Evolutionary conservation across 176 grass and related monocot species (phyloP).

Genomic region (Miscanthus lutarioriparius): DNA sequence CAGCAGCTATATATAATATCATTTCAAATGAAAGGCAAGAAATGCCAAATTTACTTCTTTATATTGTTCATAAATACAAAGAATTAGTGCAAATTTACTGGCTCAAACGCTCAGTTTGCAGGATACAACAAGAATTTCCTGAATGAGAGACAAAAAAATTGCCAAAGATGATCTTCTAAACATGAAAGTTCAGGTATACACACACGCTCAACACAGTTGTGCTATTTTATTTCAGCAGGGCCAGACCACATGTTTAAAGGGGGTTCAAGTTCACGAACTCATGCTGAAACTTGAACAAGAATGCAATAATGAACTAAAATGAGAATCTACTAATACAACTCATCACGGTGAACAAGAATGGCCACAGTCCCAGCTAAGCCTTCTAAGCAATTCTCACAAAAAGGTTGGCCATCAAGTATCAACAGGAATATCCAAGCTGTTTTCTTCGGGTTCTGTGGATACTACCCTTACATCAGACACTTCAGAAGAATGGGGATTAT

Average conservation of each 20-base stretch:
- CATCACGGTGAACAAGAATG: not conserved
- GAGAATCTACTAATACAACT: conserved; percentile 2
- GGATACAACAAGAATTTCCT: not conserved
- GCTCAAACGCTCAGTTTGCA: not conserved
- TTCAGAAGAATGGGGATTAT: conserved; percentile 41
- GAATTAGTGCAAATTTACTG: not conserved
- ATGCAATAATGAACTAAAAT: conserved; percentile 19
- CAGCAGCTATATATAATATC: not conserved
- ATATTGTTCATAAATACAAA: not conserved
- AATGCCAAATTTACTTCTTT: not conserved
- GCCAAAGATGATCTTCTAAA: conserved; percentile 12
- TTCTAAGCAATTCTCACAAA: conserved; percentile 29
- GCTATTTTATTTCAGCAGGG: conserved; percentile 25
- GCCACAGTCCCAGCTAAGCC: not conserved
- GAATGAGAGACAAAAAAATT: conserved; percentile 4
- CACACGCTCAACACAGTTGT: not conserved
- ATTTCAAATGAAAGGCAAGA: not conserved
- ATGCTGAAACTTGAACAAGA: conserved; percentile 11
- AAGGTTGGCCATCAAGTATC: conserved; percentile 45
- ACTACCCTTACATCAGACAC: conserved; percentile 81
- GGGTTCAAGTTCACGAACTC: not conserved
- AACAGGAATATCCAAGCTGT: conserved; percentile 84
- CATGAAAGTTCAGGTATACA: not conserved
- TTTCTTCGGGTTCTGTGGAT: conserved; percentile 48
- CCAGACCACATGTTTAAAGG: not conserved